These are phyloP conservation scores for Solanum hybrid DNA, from an alignment of 305 asterid species.

Conservation along the genomic window DNA sequence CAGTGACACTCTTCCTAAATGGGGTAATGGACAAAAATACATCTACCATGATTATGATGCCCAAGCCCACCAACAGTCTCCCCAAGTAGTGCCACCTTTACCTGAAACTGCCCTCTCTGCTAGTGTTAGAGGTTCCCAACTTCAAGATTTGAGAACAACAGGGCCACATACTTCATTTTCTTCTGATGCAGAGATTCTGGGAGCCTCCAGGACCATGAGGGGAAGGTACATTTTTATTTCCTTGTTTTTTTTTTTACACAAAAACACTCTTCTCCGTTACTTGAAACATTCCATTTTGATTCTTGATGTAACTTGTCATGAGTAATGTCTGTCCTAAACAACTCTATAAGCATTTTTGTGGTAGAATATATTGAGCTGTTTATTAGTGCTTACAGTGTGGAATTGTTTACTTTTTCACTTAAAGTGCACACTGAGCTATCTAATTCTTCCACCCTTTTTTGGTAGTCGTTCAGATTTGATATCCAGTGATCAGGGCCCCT, in stretches of 20 bases:
- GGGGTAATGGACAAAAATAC: slow-evolving; percentile 26
- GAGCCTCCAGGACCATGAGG: slow-evolving; percentile 21
- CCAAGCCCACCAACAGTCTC: slow-evolving; percentile 32
- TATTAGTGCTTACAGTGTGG: neutral
- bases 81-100: slow-evolving; percentile 20
- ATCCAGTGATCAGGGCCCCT: slow-evolving; percentile 20
- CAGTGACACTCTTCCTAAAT: slow-evolving; percentile 27
- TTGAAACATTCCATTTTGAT: neutral
- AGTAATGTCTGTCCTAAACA: neutral
- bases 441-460: slow-evolving; percentile 11
- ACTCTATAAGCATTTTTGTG: neutral
- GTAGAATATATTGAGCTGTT: neutral
- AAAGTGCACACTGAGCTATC: neutral
- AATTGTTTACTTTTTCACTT: neutral
- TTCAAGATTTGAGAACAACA: slow-evolving; percentile 23
- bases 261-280: neutral
- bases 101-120: slow-evolving; percentile 17
- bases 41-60: slow-evolving; percentile 24
- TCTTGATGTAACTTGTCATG: neutral
- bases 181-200: slow-evolving; percentile 24
- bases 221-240: slow-evolving; percentile 27
- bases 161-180: slow-evolving; percentile 30
- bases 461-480: slow-evolving; percentile 26
- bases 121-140: slow-evolving; percentile 18
- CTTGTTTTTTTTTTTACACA: neutral